Percentiles rank a stretch among this genome's conserved stretches.
These are phyloP conservation scores for Ceratobasidium theobromae DNA, from an alignment of 1,284 basidiomycete species.

Conservation along the genomic window DNA sequence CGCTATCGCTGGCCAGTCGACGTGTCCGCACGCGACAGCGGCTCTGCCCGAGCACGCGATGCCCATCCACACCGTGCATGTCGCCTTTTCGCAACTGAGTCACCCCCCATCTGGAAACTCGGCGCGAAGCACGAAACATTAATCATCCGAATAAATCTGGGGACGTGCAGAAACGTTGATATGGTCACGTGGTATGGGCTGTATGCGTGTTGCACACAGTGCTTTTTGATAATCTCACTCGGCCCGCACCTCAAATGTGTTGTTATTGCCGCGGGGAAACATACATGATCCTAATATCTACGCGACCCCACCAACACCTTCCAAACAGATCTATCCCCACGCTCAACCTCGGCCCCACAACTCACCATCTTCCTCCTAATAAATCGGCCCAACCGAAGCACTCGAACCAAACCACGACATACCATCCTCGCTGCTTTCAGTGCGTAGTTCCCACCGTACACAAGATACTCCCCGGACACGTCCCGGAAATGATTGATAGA, in stretches of 20 bases:
- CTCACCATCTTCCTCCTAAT: constrained; percentile 24
- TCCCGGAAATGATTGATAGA: background rate
- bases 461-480: constrained; percentile 19
- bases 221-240: constrained; percentile 3
- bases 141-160: too few relatives aligned
- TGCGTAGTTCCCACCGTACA: constrained; percentile 17
- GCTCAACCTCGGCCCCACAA: background rate
- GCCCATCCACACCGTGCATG: background rate
- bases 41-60: constrained; percentile 11
- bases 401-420: constrained; percentile 10
- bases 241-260: constrained; percentile 13
- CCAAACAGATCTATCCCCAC: background rate
- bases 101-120: constrained; percentile 2
- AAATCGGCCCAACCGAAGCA: constrained; percentile 11
- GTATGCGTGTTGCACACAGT: constrained; percentile 11
- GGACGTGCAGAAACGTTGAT: too few relatives aligned
- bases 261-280: constrained; percentile 12
- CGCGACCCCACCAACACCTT: background rate
- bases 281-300: constrained; percentile 15
- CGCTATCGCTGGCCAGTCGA: background rate
- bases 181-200: too few relatives aligned
- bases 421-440: constrained; percentile 24
- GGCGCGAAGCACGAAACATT: too few relatives aligned
- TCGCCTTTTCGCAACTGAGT: constrained; percentile 18
- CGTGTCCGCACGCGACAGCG: constrained; percentile 18